Evolutionary conservation across 1,139 yeast genomes (phyloP), one percentile per base, ranked within the genome.

Genomic region (Geotrichum bryndzae): DNA sequence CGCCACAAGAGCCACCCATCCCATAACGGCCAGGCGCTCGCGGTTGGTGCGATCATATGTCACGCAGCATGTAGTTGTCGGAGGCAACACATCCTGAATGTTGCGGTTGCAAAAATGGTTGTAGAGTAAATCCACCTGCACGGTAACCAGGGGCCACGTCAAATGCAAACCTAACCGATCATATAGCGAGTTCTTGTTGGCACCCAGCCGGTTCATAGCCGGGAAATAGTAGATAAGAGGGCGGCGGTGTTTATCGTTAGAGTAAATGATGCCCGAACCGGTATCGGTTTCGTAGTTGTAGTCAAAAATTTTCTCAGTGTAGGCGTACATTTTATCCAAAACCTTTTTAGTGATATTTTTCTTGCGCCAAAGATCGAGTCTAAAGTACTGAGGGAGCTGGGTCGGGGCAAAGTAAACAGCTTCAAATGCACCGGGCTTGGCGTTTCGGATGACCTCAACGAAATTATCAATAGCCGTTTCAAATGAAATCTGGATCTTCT

Each of bases 391-490:
- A 13, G 60, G 58, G 2, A 57, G 45, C 48, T 50, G 51, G n/a
- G 63, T 57, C 11, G 63, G 63, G 2, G 51, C 61, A 25, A 54
- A 54, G 35, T 53, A 57, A 18, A 61, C 60, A 11, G 51, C 25
- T 15, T 53, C 60, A 23, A 61, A 57, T 5, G 57, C 35, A 54
- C 51, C 45, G 22, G 57, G 56, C 13, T 41, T 51, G 15, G 50
- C 46, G 18, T 29, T 45, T 8, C 33, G 18, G 23, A 57, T 31
- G 0, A 54, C 53, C 10, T 61, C 50, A 11, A 61, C 33, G 23
- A 61, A 45, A 13, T 51, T 35, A n/a, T 57, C 63, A 4, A 61
- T 22, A n/a, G 56, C 29, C 6, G 29, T 51, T 33, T 57, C 41
- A 50, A 27, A 61, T 22, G 53, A 53, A 3, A 15, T n/a, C 31